Evolutionary conservation across 371 early-diverging fungal species (phyloP), one percentile per base, ranked within the genome.

Genomic region (Mortierella polycephala): DNA sequence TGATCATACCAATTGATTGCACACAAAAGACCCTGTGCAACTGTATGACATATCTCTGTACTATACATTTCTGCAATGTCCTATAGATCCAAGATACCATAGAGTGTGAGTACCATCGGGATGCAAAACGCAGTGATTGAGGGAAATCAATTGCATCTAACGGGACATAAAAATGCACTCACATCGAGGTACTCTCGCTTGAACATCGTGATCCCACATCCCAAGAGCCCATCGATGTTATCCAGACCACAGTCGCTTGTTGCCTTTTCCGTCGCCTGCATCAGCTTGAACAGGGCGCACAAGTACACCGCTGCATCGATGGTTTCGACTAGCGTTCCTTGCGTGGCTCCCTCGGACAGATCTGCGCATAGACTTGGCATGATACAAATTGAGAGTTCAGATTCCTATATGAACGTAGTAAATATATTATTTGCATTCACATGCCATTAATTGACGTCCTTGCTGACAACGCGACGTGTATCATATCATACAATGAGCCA

Each of bases 181-280:
- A 84, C 86, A 54, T 87, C 79, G 2, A 82, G 44, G 50, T 77
- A 81, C n/a, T 81, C 83, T n/a, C 67, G 68, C 16, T 82, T 71
- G 56, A 86, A 90, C 67, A 91, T 64, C 8, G 86, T 67, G 1
- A 92, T 54, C 6, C 94, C 91, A 59, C 93, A 90, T 1, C 90
- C 93, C 9, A 94, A 81, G 1, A 94, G 82, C 0, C 91, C 94
- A 72, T 92, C 94, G 40, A 95, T 87, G 10, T 89, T 90, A 16
- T 85, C 86, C 13, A 94, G 77, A 16, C 85, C 85, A 12, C 87
- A 87, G 9, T 84, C 74, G 59, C 86, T 85, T 12, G 84, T 60
- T 1, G 83, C 76, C 61, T 91, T 90, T 54, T 91, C 92, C 57
- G 92, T 91, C 2, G 85, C 88, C 70, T 93, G 93, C 37, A 93